Conservation (phyloP, 2,329 filamentous ascomycete species). For the Fusarium falciforme region DNA sequence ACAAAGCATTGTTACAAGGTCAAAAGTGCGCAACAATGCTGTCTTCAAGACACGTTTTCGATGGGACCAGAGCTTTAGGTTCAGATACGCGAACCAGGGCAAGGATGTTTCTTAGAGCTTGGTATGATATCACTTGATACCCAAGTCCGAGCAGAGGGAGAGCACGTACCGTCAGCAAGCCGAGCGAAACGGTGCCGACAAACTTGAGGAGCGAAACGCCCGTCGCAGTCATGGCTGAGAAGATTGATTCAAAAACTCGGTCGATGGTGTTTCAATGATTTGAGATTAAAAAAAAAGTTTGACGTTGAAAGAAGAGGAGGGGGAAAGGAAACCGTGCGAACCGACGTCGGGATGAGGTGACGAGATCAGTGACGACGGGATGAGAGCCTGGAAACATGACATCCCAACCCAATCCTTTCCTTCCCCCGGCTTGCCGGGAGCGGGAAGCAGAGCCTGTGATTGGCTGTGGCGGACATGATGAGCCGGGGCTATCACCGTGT, state of each 20-base stretch:
- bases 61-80: background rate
- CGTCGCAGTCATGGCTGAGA: slow-evolving; percentile 69
- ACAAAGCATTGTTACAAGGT: background rate
- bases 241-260: background rate
- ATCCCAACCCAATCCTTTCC: background rate
- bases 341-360: slow-evolving; percentile 28
- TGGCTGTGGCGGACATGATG: slow-evolving; percentile 14
- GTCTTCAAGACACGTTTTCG: background rate
- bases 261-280: background rate
- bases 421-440: slow-evolving; percentile 11
- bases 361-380: slow-evolving; percentile 27
- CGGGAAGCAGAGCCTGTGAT: slow-evolving; percentile 15
- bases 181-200: slow-evolving; percentile 89
- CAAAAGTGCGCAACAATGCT: background rate
- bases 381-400: background rate
- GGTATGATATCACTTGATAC: slow-evolving; percentile 26
- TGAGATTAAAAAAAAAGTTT: background rate
- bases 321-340: background rate
- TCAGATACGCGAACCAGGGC: background rate
- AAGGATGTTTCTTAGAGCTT: background rate
- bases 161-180: slow-evolving; percentile 82
- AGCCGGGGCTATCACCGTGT: background rate
- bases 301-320: slow-evolving; percentile 6
- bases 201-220: slow-evolving; percentile 88
- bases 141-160: background rate